Evolutionary conservation across 148 eudicot species (phyloP).

Genomic region (Bassia scoparia): DNA sequence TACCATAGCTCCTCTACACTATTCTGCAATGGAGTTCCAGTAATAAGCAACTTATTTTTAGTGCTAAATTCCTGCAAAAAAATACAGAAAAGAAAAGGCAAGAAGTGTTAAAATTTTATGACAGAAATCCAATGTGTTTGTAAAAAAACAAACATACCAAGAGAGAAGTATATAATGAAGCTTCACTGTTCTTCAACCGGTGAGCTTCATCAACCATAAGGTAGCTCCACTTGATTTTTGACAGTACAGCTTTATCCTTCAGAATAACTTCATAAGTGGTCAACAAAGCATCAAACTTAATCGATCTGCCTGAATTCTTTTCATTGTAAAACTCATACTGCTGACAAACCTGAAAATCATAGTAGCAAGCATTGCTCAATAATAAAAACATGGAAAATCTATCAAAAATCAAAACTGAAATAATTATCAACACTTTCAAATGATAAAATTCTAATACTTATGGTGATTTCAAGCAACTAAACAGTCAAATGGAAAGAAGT

Average conservation of each 20-base stretch:
- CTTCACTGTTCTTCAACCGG: slow-evolving; percentile 92
- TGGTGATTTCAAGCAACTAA: neutral
- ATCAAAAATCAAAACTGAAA: too few relatives aligned
- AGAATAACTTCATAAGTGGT: slow-evolving; percentile 95
- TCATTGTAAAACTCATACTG: slow-evolving; percentile 90
- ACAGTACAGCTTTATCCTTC: slow-evolving; percentile 82
- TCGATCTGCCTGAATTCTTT: slow-evolving; percentile 54
- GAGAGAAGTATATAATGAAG: slow-evolving; percentile 79
- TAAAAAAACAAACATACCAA: slow-evolving; percentile 41
- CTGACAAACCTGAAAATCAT: slow-evolving; percentile 79
- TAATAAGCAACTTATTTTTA: slow-evolving; percentile 92
- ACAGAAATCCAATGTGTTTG: slow-evolving; percentile 1
- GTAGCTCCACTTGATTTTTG: slow-evolving; percentile 95
- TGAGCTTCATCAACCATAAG: slow-evolving; percentile 99
- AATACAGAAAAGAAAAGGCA: too few relatives aligned
- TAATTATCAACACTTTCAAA: neutral
- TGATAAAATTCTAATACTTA: neutral
- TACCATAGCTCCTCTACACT: slow-evolving; percentile 99
- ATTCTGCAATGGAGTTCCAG: slow-evolving; percentile 97
- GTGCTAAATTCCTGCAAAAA: slow-evolving; percentile 85
- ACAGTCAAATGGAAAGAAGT: neutral
- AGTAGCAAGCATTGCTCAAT: slow-evolving; percentile 2
- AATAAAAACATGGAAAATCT: neutral
- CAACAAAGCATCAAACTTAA: slow-evolving; percentile 78
- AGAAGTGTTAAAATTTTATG: neutral